phyloP scores from a whole-genome alignment of 768 basidiomycete genomes.

The Macrolepiota fuliginosa region DNA sequence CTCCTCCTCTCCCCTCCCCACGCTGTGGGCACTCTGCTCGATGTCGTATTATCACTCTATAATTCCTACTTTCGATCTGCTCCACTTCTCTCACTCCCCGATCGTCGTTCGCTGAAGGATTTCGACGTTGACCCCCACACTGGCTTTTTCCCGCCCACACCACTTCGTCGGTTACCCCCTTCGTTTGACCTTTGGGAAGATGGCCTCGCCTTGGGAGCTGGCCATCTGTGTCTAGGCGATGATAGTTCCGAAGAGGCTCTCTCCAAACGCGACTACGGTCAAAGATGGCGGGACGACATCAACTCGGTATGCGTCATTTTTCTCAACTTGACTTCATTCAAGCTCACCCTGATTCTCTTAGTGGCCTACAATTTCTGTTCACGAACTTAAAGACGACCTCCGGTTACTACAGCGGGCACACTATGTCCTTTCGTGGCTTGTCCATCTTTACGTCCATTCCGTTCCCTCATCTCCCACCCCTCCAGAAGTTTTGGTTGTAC shows the following conservation, averaged over 20 bases:
- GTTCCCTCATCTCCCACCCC: conserved; percentile 41
- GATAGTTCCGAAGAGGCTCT: conserved; percentile 48
- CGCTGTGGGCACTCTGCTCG: conserved; percentile 46
- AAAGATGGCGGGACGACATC: conserved; percentile 66
- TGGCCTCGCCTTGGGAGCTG: conserved; percentile 53
- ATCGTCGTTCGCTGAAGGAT: conserved; percentile 36
- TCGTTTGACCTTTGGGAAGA: conserved; percentile 71
- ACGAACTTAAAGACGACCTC: conserved; percentile 48
- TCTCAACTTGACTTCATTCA: not conserved
- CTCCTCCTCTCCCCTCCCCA: conserved; percentile 54
- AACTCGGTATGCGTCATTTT: conserved; percentile 49
- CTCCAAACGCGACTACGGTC: conserved; percentile 50
- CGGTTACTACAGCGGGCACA: conserved; percentile 81
- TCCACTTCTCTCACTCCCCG: conserved; percentile 27
- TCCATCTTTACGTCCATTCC: conserved; percentile 90
- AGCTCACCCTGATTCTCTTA: conserved; percentile 23
- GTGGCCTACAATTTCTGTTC: conserved; percentile 71
- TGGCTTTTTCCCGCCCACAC: conserved; percentile 80
- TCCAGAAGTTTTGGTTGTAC: conserved; percentile 51
- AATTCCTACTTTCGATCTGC: conserved; percentile 38
- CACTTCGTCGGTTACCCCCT: conserved; percentile 52
- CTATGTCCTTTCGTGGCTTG: conserved; percentile 83
- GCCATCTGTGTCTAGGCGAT: conserved; percentile 54
- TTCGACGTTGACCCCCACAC: conserved; percentile 62
- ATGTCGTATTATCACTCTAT: conserved; percentile 43